phyloP scores from a whole-genome alignment of 768 basidiomycete species.

The Clitopilus hobsonii region DNA sequence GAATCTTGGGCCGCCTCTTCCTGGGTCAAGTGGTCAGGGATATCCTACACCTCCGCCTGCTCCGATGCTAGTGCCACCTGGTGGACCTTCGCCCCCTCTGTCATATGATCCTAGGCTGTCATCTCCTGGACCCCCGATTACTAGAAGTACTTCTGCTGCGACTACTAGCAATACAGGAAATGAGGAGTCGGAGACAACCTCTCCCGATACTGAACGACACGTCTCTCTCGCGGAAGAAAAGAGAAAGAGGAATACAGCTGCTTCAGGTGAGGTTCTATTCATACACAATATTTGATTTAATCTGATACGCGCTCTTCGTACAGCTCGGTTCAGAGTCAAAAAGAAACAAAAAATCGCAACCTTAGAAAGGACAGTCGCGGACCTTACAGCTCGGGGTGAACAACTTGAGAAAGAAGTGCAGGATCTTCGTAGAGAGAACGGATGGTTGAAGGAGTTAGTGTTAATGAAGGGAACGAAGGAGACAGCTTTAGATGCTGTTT shows the following conservation, averaged over 20 bases:
- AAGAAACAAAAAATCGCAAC: slow-evolving; percentile 70
- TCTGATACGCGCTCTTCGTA: slow-evolving; percentile 2
- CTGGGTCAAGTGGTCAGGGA: too few species aligned
- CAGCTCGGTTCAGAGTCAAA: slow-evolving; percentile 81
- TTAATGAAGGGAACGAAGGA: slow-evolving; percentile 77
- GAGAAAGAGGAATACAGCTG: slow-evolving; percentile 74
- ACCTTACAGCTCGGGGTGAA: slow-evolving; percentile 67
- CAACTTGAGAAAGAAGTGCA: slow-evolving; percentile 77
- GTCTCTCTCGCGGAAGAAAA: slow-evolving; percentile 65
- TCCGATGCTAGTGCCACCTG: too few species aligned
- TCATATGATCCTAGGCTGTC: too few species aligned
- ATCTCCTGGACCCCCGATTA: too few species aligned
- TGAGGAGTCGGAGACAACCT: too few species aligned
- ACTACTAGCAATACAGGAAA: too few species aligned
- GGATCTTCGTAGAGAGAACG: slow-evolving; percentile 76
- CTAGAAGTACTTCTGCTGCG: too few species aligned
- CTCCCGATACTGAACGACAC: slow-evolving; percentile 34
- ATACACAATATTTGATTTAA: background rate
- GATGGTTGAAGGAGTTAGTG: slow-evolving; percentile 86
- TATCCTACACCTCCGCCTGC: too few species aligned
- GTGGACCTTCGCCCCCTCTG: too few species aligned
- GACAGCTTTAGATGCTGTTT: too few species aligned
- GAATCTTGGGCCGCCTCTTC: too few species aligned
- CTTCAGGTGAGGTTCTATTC: slow-evolving; percentile 54
- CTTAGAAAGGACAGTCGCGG: slow-evolving; percentile 69